These are phyloP conservation scores for Delitschia confertaspora DNA, from an alignment of 495 filamentous ascomycete species.

Conservation along the genomic window DNA sequence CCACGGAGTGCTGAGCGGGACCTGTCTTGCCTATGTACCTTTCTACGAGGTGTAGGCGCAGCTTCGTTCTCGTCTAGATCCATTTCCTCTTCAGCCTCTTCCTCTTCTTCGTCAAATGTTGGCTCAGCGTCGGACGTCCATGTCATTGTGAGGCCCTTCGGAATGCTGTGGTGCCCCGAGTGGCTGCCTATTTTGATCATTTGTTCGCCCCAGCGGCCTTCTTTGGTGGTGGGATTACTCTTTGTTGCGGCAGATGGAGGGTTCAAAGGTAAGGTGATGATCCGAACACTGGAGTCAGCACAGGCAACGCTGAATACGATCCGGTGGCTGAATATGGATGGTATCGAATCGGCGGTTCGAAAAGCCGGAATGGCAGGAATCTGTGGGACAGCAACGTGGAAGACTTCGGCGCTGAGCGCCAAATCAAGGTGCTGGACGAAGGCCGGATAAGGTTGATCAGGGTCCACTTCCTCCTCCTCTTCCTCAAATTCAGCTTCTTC, in stretches of 20 bases:
- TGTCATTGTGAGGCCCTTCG: slow-evolving; percentile 58
- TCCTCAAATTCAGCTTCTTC: slow-evolving; percentile 41
- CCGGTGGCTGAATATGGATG: slow-evolving; percentile 50
- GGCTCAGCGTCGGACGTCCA: slow-evolving; percentile 44
- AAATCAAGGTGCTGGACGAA: slow-evolving; percentile 35
- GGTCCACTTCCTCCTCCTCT: slow-evolving; percentile 53
- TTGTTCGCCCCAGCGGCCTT: slow-evolving; percentile 19
- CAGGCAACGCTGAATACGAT: slow-evolving; percentile 67
- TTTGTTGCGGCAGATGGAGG: slow-evolving; percentile 55
- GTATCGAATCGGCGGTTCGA: slow-evolving; percentile 41
- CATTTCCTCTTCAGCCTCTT: slow-evolving; percentile 25
- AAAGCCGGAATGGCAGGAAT: slow-evolving; percentile 22
- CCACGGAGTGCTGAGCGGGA: slow-evolving; percentile 11
- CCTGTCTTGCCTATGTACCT: slow-evolving; percentile 10
- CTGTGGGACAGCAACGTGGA: slow-evolving; percentile 34
- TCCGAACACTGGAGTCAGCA: slow-evolving; percentile 55
- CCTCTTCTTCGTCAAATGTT: slow-evolving; percentile 25
- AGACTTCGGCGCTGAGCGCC: slow-evolving; percentile 30
- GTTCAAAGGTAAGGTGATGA: slow-evolving; percentile 63
- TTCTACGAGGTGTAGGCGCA: neutral
- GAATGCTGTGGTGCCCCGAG: slow-evolving; percentile 31
- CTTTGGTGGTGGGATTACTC: slow-evolving; percentile 19
- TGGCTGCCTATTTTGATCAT: slow-evolving; percentile 17
- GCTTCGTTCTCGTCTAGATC: slow-evolving; percentile 17
- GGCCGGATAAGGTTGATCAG: slow-evolving; percentile 40